Base-by-base conservation (phyloP, 176 grass and related monocot genomes). In the Oryza coarctata region DNA sequence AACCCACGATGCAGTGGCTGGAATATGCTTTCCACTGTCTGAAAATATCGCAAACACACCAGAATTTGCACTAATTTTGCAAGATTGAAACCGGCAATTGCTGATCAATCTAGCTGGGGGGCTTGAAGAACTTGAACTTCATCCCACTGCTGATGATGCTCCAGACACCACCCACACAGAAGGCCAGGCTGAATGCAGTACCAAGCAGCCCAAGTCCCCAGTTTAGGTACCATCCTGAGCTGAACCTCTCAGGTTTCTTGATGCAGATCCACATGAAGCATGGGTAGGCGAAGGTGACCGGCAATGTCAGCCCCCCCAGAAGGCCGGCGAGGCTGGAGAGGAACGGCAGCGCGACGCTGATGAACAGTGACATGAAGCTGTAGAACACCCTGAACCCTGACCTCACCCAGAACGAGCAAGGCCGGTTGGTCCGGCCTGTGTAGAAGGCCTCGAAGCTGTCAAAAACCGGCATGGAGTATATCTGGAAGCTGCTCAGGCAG, bases 181-280 rank as follows among this genome's bases (percentile, higher is more conserved):
- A 88, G 0, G 90, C 96, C 50, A 98, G 58, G 65, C 96, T 98
- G 86, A 98, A 98, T 22, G 82, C 87, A 7, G 90, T 81, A 44
- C 96, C 93, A 28, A 93, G 82, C 60, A 93, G 34, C 0, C 88
- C 96, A 10, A 98, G 92, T 13, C 84, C 71, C 96, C 93, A 95
- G 65, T 98, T 98, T 29, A 98, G 91, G 77, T 98, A 98, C 95
- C 95, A 98, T 43, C 82, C 90, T 62, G 86, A 93, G 68, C 90
- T 95, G 68, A 88, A 87, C 84, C 76, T 89, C 50, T 93, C 80
- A 5, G 95, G 95, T 66, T 98, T 98, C 90, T 98, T 98, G 73
- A 98, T 86, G 31, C 86, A 68, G 45, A 98, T 93, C 95, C 95
- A 98, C 95, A 98, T 98, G 85, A 98, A 98, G 74, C 92, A 98